A percentile compares a stretch with the other conserved stretches of the same genome.
These are phyloP conservation scores for Chytridium lagenaria DNA, from an alignment of 371 early-diverging fungal species.

Conservation along the genomic window DNA sequence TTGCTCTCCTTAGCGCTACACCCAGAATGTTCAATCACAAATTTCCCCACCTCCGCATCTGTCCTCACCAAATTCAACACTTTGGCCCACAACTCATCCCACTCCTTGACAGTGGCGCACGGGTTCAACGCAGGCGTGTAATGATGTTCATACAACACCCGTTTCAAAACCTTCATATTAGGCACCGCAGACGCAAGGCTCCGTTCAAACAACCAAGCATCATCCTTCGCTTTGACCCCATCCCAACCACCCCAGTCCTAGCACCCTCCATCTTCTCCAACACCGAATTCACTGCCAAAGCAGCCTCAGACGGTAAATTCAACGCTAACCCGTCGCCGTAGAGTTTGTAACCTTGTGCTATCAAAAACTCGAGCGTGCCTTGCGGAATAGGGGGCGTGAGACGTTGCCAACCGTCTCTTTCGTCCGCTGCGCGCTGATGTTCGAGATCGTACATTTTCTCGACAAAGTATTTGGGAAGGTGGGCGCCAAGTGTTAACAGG, in stretches of 20 bases:
- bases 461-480: constrained; percentile 37
- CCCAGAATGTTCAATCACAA: constrained; percentile 19
- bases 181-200: neutral
- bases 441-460: constrained; percentile 21
- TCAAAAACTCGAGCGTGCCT: constrained; percentile 36
- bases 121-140: constrained; percentile 28
- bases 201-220: constrained; percentile 17
- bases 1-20: neutral
- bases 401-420: neutral
- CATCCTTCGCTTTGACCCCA: constrained; percentile 6
- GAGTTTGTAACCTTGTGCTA: constrained; percentile 39
- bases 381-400: constrained; percentile 19
- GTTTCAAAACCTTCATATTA: constrained; percentile 19
- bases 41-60: constrained; percentile 23
- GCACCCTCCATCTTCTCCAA: neutral
- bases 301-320: constrained; percentile 3
- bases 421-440: constrained; percentile 15
- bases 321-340: constrained; percentile 29
- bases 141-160: constrained; percentile 22
- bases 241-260: neutral
- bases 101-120: constrained; percentile 6
- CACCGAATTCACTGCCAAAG: neutral
- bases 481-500: constrained; percentile 23
- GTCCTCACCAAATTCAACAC: constrained; percentile 3
- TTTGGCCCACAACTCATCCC: constrained; percentile 16